A percentile compares a stretch with the other conserved stretches of the same genome.
These are phyloP conservation scores for Aschersonia sp. DNA, from an alignment of 2,329 filamentous ascomycete species.

Conservation along the genomic window DNA sequence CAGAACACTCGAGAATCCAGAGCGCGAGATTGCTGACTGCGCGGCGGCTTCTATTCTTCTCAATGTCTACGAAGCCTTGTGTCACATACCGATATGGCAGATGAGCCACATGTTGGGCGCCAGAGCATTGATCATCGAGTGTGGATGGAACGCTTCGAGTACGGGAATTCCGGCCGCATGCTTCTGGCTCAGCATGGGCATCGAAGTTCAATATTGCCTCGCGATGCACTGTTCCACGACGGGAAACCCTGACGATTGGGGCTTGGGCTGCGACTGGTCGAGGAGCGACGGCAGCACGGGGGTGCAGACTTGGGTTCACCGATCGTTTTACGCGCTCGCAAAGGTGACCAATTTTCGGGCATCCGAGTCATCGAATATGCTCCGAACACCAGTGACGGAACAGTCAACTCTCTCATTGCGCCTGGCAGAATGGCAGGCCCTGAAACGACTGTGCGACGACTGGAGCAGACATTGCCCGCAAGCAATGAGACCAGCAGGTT, in stretches of 20 bases:
- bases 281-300: background rate
- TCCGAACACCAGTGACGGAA: slow-evolving; percentile 45
- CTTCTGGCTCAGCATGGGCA: slow-evolving; percentile 86
- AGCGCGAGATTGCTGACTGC: slow-evolving; percentile 70
- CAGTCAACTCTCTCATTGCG: slow-evolving; percentile 48
- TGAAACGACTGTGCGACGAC: slow-evolving; percentile 69
- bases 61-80: slow-evolving; percentile 90
- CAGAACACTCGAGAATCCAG: slow-evolving; percentile 65
- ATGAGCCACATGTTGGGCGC: slow-evolving; percentile 85
- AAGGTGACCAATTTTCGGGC: slow-evolving; percentile 79
- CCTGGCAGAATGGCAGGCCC: slow-evolving; percentile 59
- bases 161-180: slow-evolving; percentile 72
- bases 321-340: slow-evolving; percentile 77
- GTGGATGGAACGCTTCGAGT: slow-evolving; percentile 70
- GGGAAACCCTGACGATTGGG: slow-evolving; percentile 87
- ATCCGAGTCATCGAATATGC: slow-evolving; percentile 45
- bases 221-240: slow-evolving; percentile 76
- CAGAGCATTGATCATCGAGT: slow-evolving; percentile 75
- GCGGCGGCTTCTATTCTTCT: slow-evolving; percentile 78
- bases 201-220: slow-evolving; percentile 81
- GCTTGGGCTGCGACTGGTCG: slow-evolving; percentile 55
- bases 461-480: slow-evolving; percentile 70
- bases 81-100: slow-evolving; percentile 58
- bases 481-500: slow-evolving; percentile 78
- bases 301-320: slow-evolving; percentile 53